Evolutionary conservation across 179 eudicot species (phyloP).

Genomic region (Heliamphora pulchella): DNA sequence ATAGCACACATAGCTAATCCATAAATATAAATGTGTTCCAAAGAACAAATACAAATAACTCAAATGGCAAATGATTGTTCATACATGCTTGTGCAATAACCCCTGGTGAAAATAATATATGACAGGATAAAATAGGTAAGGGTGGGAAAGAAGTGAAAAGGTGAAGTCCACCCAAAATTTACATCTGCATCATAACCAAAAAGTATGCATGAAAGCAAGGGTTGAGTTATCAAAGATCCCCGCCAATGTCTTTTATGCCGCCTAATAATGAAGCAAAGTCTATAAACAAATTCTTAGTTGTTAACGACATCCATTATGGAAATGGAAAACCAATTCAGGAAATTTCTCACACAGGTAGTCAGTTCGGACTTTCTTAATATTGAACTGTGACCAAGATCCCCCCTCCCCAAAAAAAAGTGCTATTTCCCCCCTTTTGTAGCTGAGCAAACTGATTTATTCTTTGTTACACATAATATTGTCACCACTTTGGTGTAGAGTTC

Average conservation of each 20-base stretch:
- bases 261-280: background rate
- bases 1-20: background rate
- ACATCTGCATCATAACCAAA: background rate
- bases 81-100: background rate
- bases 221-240: background rate
- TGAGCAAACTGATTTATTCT: background rate
- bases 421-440: background rate
- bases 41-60: no score
- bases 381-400: no score
- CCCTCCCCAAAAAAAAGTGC: no score
- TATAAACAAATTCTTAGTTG: background rate
- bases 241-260: background rate
- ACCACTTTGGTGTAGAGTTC: background rate
- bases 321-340: no score
- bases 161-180: background rate
- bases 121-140: background rate
- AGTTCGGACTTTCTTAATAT: no score
- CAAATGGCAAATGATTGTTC: background rate
- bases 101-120: background rate
- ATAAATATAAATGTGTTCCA: background rate
- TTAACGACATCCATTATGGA: no score
- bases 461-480: background rate
- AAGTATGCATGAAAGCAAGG: background rate
- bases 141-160: no score
- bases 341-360: no score